Percentiles rank a stretch among this genome's conserved stretches.
Evolutionary conservation across 1,284 basidiomycete genomes (phyloP).

Genomic region (Ceratobasidium sp.): DNA sequence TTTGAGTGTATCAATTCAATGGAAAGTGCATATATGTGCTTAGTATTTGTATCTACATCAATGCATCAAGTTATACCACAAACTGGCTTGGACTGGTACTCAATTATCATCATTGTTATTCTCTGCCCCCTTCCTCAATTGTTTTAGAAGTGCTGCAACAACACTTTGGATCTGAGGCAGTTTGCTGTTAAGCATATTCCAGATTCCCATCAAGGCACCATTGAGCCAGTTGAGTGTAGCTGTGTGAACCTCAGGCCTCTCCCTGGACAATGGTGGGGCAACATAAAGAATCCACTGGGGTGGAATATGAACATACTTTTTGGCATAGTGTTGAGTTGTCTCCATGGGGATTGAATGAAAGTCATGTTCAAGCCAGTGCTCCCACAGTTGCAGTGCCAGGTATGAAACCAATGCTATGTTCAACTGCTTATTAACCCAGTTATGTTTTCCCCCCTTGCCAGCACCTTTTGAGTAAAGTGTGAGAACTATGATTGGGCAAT

Average conservation of each 20-base stretch:
- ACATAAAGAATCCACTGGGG: neutral
- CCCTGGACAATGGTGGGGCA: too few relatives aligned
- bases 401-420: neutral
- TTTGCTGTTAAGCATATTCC: neutral
- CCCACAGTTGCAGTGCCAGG: neutral
- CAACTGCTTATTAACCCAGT: neutral
- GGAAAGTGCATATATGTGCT: neutral
- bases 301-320: neutral
- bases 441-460: neutral
- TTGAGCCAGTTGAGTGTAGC: too few relatives aligned
- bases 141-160: neutral
- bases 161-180: neutral
- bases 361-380: neutral
- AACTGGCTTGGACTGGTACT: too few relatives aligned
- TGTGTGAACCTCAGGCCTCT: too few relatives aligned
- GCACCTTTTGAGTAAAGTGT: slow-evolving; percentile 6
- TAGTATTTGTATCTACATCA: neutral
- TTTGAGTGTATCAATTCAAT: neutral
- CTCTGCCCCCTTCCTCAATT: too few relatives aligned
- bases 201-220: too few relatives aligned
- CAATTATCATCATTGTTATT: too few relatives aligned
- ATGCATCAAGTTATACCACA: neutral
- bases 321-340: neutral
- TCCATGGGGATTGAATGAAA: neutral
- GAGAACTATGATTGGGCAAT: neutral